These are phyloP conservation scores for Physcia stellaris DNA, from an alignment of 495 filamentous ascomycete genomes.

Conservation along the genomic window DNA sequence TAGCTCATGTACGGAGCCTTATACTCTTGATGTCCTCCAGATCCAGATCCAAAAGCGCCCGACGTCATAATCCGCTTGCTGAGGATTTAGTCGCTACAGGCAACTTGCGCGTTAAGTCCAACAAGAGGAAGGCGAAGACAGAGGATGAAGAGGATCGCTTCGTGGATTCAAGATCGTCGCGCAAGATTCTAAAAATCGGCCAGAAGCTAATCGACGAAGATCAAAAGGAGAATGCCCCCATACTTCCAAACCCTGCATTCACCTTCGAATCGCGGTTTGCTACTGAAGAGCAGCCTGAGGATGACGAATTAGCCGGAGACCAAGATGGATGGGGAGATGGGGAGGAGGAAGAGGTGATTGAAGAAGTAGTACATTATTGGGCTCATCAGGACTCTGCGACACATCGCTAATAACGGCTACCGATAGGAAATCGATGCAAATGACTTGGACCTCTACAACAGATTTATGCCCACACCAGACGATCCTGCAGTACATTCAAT, in stretches of 20 bases:
- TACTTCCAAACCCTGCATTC: slow-evolving; percentile 44
- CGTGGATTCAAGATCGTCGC: slow-evolving; percentile 74
- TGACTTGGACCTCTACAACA: slow-evolving; percentile 81
- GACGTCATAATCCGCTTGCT: slow-evolving; percentile 58
- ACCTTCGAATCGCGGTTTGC: slow-evolving; percentile 48
- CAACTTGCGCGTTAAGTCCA: slow-evolving; percentile 41
- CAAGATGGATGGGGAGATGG: slow-evolving; percentile 47
- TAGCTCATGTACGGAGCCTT: not conserved
- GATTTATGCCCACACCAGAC: slow-evolving; percentile 52
- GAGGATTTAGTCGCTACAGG: slow-evolving; percentile 55
- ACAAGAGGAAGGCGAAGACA: slow-evolving; percentile 40
- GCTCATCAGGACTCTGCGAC: not conserved
- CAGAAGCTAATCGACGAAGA: slow-evolving; percentile 72
- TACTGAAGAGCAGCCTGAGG: slow-evolving; percentile 25
- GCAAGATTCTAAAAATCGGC: slow-evolving; percentile 77
- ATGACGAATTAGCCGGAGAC: slow-evolving; percentile 39
- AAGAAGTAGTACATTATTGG: slow-evolving; percentile 45
- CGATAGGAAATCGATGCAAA: slow-evolving; percentile 68
- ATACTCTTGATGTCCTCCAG: not conserved
- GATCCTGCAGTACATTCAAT: slow-evolving; percentile 26
- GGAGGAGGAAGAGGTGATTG: slow-evolving; percentile 59
- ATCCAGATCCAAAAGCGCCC: slow-evolving; percentile 14
- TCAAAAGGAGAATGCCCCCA: slow-evolving; percentile 31
- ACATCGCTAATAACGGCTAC: slow-evolving; percentile 8
- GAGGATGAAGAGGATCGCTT: slow-evolving; percentile 49